Percentiles rank a stretch among this genome's conserved stretches.
Evolutionary conservation across 2,329 filamentous ascomycete species (phyloP).

Genomic region (Colletotrichum plurivorum): DNA sequence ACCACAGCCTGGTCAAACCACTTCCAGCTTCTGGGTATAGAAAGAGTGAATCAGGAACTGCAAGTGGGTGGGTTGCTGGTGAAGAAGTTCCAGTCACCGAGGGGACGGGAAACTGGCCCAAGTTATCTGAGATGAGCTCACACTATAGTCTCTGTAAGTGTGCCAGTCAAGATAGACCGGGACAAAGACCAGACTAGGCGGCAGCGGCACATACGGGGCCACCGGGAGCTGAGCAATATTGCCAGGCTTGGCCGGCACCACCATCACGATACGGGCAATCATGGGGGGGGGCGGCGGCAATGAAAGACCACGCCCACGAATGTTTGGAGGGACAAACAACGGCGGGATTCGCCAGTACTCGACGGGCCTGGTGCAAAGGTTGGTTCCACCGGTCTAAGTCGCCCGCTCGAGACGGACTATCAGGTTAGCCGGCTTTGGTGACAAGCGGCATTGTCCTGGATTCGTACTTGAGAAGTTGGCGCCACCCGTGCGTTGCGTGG

Average conservation of each 20-base stretch:
- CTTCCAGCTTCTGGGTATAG: constrained; percentile 29
- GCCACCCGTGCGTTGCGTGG: constrained; percentile 34
- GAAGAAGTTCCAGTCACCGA: not conserved
- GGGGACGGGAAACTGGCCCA: constrained; percentile 22
- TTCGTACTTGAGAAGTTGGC: constrained; percentile 22
- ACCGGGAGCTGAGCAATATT: constrained; percentile 36
- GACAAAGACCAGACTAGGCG: constrained; percentile 32
- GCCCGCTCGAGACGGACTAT: constrained; percentile 27
- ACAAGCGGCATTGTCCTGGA: constrained; percentile 34
- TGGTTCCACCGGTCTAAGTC: constrained; percentile 25
- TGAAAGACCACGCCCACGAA: constrained; percentile 12
- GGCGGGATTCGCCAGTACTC: constrained; percentile 15
- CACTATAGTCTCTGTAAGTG: constrained; percentile 12
- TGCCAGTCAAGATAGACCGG: not conserved
- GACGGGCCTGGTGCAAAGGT: constrained; percentile 17
- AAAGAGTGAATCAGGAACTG: constrained; percentile 10
- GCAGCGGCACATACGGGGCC: constrained; percentile 29
- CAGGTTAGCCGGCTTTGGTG: constrained; percentile 31
- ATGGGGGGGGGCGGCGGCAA: constrained; percentile 30
- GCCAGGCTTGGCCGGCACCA: constrained; percentile 18
- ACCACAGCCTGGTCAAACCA: constrained; percentile 29
- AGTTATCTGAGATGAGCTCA: constrained; percentile 34
- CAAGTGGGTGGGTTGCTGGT: constrained; percentile 17
- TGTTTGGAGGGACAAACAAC: constrained; percentile 20
- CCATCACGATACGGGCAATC: constrained; percentile 19